Evolutionary conservation across 495 filamentous ascomycete genomes (phyloP).

Genomic region (Xylaria telfairii): DNA sequence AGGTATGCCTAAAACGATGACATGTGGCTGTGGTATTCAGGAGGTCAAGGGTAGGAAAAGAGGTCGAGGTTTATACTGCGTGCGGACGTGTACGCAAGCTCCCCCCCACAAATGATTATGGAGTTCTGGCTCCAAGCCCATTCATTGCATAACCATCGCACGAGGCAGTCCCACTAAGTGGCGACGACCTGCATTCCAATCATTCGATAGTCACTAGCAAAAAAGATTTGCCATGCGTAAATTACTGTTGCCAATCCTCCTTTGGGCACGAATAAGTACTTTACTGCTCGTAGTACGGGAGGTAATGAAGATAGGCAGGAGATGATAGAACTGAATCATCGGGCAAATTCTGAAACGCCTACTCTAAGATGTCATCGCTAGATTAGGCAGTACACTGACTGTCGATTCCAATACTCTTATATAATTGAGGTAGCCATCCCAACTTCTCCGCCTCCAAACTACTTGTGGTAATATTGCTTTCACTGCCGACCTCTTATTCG

Average conservation of each 20-base stretch:
- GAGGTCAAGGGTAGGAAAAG: conserved; percentile 9
- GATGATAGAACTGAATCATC: conserved; percentile 10
- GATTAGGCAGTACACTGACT: conserved; percentile 12
- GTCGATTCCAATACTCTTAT: conserved; percentile 1
- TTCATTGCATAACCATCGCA: conserved; percentile 1
- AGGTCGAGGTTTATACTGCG: conserved; percentile 11
- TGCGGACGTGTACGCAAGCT: conserved; percentile 19
- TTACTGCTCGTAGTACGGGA: conserved; percentile 8
- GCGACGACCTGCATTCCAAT: conserved; percentile 19
- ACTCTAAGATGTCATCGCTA: background rate
- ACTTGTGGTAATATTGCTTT: conserved; percentile 8
- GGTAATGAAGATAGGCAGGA: conserved; percentile 25
- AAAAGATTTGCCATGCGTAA: background rate
- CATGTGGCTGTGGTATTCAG: conserved; percentile 18
- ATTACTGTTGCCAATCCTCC: conserved; percentile 14
- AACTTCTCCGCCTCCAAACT: conserved; percentile 1
- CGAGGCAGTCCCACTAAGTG: conserved; percentile 16
- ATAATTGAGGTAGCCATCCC: background rate
- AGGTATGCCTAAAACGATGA: conserved; percentile 8
- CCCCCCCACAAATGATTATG: conserved; percentile 20
- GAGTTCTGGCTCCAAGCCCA: conserved; percentile 10
- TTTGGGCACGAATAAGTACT: conserved; percentile 7
- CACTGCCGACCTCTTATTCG: background rate
- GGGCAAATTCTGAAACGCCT: conserved; percentile 15
- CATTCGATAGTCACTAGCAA: background rate